phyloP scores from a whole-genome alignment of 768 basidiomycete genomes.

The Favolaschia claudopus region DNA sequence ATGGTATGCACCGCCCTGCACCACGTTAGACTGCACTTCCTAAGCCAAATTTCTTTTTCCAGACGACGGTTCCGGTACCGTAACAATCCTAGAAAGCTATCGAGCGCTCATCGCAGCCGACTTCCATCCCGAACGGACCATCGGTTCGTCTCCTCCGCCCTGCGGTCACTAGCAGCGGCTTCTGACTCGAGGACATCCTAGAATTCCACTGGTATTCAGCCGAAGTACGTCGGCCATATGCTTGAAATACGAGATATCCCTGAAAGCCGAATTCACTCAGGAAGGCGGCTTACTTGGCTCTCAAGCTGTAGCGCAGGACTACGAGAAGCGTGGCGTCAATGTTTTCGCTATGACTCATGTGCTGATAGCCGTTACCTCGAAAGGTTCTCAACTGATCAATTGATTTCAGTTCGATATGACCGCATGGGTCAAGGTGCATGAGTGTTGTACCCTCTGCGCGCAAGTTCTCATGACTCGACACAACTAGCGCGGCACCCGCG shows the following conservation, averaged over 20 bases:
- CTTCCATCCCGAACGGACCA: slow-evolving; percentile 68
- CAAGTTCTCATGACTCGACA: slow-evolving; percentile 26
- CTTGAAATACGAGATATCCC: slow-evolving; percentile 14
- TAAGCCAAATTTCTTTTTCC: slow-evolving; percentile 33
- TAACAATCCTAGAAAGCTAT: slow-evolving; percentile 82
- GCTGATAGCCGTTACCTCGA: slow-evolving; percentile 17
- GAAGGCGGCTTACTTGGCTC: slow-evolving; percentile 89
- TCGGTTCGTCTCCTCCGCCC: slow-evolving; percentile 35
- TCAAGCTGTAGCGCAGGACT: slow-evolving; percentile 87
- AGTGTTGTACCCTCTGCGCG: slow-evolving; percentile 8
- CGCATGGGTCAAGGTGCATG: slow-evolving; percentile 86
- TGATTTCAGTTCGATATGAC: slow-evolving; percentile 85
- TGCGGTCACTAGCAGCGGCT: neutral
- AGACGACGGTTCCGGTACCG: slow-evolving; percentile 84
- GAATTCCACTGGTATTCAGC: slow-evolving; percentile 90
- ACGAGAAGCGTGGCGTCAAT: slow-evolving; percentile 69
- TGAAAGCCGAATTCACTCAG: slow-evolving; percentile 48
- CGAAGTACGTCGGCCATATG: slow-evolving; percentile 65
- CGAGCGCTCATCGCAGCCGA: slow-evolving; percentile 72
- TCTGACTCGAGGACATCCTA: slow-evolving; percentile 11
- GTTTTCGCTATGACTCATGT: slow-evolving; percentile 89
- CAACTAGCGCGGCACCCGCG: slow-evolving; percentile 67
- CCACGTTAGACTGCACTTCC: slow-evolving; percentile 21
- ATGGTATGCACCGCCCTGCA: slow-evolving; percentile 45
- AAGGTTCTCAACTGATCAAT: slow-evolving; percentile 25